Evolutionary conservation across 2,329 filamentous ascomycete species (phyloP).

Genomic region (Harringtonia lauricola): DNA sequence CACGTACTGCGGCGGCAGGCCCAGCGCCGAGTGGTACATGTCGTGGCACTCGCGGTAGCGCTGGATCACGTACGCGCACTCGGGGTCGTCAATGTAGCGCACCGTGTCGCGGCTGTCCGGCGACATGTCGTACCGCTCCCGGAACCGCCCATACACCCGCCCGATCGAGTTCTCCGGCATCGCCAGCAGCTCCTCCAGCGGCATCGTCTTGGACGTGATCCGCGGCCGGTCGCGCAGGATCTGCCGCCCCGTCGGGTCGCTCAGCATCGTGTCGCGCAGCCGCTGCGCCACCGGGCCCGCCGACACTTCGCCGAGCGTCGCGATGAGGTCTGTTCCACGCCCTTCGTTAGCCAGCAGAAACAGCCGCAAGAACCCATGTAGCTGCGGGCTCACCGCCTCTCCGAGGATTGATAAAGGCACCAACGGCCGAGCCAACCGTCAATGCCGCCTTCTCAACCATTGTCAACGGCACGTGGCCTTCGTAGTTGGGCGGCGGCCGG

Average conservation of each 20-base stretch:
- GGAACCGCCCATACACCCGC: constrained; percentile 73
- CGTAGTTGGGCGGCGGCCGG: constrained; percentile 78
- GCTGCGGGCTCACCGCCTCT: constrained; percentile 49
- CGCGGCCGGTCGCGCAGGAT: constrained; percentile 86
- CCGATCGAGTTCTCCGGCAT: constrained; percentile 69
- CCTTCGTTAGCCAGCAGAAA: no score
- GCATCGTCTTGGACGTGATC: constrained; percentile 64
- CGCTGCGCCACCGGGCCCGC: constrained; percentile 89
- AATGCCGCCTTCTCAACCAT: constrained; percentile 64
- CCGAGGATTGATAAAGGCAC: constrained; percentile 62
- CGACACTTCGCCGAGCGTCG: constrained; percentile 86
- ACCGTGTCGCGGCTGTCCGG: constrained; percentile 79
- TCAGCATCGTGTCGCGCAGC: constrained; percentile 85
- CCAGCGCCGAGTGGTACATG: constrained; percentile 92
- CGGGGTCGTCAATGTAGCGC: constrained; percentile 85
- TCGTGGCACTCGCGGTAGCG: constrained; percentile 95
- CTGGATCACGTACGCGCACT: constrained; percentile 98
- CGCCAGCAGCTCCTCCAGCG: constrained; percentile 56
- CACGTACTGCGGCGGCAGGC: constrained; percentile 79
- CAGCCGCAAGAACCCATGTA: background rate
- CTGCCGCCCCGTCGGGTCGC: constrained; percentile 69
- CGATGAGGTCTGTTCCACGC: constrained; percentile 93
- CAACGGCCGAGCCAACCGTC: constrained; percentile 51
- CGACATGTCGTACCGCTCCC: constrained; percentile 87
- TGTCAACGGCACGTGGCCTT: constrained; percentile 85